Base-by-base conservation (phyloP, 1,284 basidiomycete species). In the Naganishia sp. region DNA sequence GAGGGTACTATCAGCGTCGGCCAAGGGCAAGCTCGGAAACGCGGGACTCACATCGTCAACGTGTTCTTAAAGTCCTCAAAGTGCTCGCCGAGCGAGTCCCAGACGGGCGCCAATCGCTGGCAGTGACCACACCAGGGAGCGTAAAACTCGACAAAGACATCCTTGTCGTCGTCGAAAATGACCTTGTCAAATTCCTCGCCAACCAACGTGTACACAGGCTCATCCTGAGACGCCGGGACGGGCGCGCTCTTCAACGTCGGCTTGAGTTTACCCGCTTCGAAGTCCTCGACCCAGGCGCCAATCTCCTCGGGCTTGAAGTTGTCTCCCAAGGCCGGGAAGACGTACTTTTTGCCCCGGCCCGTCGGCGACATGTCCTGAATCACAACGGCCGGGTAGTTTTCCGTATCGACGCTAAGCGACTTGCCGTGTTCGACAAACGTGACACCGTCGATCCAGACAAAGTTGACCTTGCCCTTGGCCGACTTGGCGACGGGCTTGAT, bases 361-460 rank as follows among this genome's bases (percentile, higher is more conserved):
- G 83, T 75, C 59, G 98, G 78, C 74, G 96, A 75, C 61, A 98
- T 78, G 75, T 97, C 86, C 83, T 99, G 96, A 70, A 99, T 83
- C 74, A 96, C 94, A 76, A 99, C 96, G 44, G 87, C 85, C 33
- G 96, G 96, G 92, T 93, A 98, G 75, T 89, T 87, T 68, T 82
- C 81, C n/a, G 72, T 71, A 71, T 86, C 80, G 70, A 99, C 84
- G 84, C 96, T 97, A 70, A 99, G 86, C 11, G 90, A 89, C 82
- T 94, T 94, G 74, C 90, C 96, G 83, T 99, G 96, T 75, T 97
- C 93, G 75, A 86, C 87, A 75, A 94, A 99, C 81, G 93, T 94
- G 82, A 89, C 82, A 25, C 91, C 94, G 79, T 99, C 96, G 74
- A 99, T 99, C 89, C 89, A 96, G 71, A 99, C 95, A 81, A 99